These are phyloP conservation scores for Arabidopsis hybrid DNA, from an alignment of 441 rosid species.

Conservation along the genomic window DNA sequence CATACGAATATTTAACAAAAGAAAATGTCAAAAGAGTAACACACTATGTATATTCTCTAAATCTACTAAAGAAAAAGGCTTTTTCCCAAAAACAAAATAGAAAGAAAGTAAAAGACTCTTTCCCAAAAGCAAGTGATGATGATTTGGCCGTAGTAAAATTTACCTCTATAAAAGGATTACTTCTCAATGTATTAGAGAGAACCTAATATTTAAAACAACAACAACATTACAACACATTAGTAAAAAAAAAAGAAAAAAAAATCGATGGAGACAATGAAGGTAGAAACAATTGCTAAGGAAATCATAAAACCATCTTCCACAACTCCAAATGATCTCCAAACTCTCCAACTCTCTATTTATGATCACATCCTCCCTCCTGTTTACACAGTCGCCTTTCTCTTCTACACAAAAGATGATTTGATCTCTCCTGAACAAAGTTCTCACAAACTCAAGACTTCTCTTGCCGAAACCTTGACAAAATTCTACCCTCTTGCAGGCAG, in stretches of 20 bases:
- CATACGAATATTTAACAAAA: too few relatives aligned
- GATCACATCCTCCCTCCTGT: not conserved
- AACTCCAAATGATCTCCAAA: not conserved
- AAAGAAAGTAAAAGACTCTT: too few relatives aligned
- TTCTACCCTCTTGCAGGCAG: not conserved
- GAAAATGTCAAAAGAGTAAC: too few relatives aligned
- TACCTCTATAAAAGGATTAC: too few relatives aligned
- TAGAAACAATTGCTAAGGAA: not conserved
- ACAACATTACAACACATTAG: too few relatives aligned
- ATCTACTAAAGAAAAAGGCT: too few relatives aligned
- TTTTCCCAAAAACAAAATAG: too few relatives aligned
- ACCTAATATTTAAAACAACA: too few relatives aligned
- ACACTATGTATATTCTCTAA: too few relatives aligned
- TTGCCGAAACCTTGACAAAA: constrained; percentile 4
- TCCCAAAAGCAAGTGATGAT: too few relatives aligned
- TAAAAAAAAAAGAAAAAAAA: not conserved
- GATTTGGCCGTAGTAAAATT: too few relatives aligned
- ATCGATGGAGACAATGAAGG: not conserved
- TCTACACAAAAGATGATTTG: not conserved
- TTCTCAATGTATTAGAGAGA: too few relatives aligned
- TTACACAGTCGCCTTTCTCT: not conserved
- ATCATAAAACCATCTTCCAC: constrained; percentile 2
- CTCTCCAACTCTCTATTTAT: not conserved
- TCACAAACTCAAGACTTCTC: constrained; percentile 4
- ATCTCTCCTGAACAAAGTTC: not conserved